Evolutionary conservation across 83 land plant genomes (phyloP).

Genomic region (Diphasiastrum complanatum): DNA sequence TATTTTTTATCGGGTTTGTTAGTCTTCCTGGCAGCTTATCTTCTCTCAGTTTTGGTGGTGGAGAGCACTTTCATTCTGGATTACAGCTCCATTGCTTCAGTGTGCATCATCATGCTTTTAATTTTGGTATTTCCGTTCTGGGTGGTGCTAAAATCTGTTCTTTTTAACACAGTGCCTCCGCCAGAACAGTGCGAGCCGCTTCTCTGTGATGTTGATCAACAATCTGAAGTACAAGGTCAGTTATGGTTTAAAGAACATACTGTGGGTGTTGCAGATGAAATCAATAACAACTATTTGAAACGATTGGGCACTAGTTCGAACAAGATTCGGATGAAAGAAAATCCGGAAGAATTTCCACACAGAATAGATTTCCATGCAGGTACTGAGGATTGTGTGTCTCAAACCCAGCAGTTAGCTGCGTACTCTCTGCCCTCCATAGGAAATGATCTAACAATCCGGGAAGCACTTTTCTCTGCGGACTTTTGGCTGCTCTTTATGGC

Average conservation of each 20-base stretch:
- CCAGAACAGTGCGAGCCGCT: background rate
- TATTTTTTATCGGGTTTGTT: background rate
- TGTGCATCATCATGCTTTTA: background rate
- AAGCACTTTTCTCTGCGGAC: conserved; percentile 1
- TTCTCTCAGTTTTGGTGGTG: conserved; percentile 13
- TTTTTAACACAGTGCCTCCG: background rate
- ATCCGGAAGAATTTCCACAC: too few species aligned
- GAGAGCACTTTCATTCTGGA: background rate
- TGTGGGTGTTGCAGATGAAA: too few species aligned
- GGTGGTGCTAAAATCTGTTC: background rate
- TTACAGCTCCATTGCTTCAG: background rate
- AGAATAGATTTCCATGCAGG: background rate
- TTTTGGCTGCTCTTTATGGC: conserved; percentile 24
- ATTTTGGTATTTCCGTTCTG: background rate
- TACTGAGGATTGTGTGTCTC: background rate
- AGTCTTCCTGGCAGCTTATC: conserved; percentile 4
- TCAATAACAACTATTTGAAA: too few species aligned
- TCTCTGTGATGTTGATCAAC: background rate
- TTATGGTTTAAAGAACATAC: too few species aligned
- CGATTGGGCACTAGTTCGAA: too few species aligned
- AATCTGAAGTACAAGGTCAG: background rate
- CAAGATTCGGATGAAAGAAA: too few species aligned
- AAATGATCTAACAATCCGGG: conserved; percentile 5
- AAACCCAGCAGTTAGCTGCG: background rate
- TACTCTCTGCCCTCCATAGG: too few species aligned